Base-by-base conservation (phyloP, 2,329 filamentous ascomycete genomes). In the Fusarium equiseti region DNA sequence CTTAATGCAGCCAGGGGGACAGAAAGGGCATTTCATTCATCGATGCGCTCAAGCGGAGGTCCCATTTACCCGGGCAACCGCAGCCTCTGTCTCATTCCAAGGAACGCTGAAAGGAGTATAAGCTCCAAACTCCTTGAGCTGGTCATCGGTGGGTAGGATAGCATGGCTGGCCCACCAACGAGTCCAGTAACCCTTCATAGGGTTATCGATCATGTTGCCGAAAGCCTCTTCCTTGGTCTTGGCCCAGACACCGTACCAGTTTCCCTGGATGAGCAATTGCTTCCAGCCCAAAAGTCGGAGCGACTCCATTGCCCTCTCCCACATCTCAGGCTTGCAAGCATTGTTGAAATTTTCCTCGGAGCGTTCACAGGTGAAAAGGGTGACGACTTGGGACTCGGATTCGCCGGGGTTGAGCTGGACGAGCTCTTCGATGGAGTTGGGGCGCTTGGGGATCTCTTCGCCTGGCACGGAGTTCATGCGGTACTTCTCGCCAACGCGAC, bases 221-320 rank as follows among this genome's bases (percentile, higher is more conserved):
- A 59, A 58, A 15, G 35, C 38, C 27, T 45, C 18, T 0, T 38
- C 13, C 24, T 38, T 59, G 6, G n/a, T 20, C 6, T 31, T n/a
- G 8, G 29, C 52, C 57, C 57, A 59, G 24, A 59, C 9, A 35
- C 57, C 52, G 10, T 59, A 29, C 52, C 57, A 58, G 12, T 22
- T 31, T 29, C 52, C 57, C 3, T 20, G 20, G n/a, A 59, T 26
- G 3, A 12, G 15, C 27, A 59, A 11, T 0, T n/a, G 13, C 29
- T 20, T n/a, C 5, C 20, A 10, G 5, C 40, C 29, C 3, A 18
- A n/a, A 8, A 38, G 10, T 8, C 32, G 9, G 16, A 59, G 40
- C 38, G 43, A 44, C n/a, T 24, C 24, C 8, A 26, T 26, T 53
- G 22, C 43, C 3, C 29, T 22, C 8, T 51, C 48, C 48, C 48